Evolutionary conservation across 2,329 filamentous ascomycete species (phyloP).

Genomic region (Hortaea sp.): DNA sequence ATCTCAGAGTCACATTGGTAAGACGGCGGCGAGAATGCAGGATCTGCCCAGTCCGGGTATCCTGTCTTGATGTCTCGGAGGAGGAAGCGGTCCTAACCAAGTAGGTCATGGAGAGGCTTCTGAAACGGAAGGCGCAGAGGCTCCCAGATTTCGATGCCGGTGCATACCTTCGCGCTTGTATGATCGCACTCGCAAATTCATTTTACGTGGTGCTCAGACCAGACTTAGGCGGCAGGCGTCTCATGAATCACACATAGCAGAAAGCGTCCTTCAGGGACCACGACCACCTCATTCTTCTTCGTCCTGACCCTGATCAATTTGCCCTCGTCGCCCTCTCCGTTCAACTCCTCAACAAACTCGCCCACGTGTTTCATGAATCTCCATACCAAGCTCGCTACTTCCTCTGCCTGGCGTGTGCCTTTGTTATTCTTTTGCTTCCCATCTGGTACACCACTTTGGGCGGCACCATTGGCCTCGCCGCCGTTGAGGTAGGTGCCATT

Average conservation of each 20-base stretch:
- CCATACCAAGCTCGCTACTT: constrained; percentile 68
- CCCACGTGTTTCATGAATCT: constrained; percentile 61
- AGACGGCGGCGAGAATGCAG: no score
- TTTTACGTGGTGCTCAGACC: not conserved
- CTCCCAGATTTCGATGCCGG: no score
- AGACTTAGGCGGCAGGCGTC: constrained; percentile 54
- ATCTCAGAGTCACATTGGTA: constrained; percentile 61
- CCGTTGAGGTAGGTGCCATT: constrained; percentile 10
- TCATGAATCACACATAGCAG: constrained; percentile 72
- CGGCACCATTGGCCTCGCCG: not conserved
- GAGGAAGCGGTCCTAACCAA: no score
- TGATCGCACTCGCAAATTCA: not conserved
- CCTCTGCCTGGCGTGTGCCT: constrained; percentile 46
- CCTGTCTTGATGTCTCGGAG: no score
- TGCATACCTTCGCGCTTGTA: no score
- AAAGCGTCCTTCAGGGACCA: constrained; percentile 61
- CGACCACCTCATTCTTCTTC: constrained; percentile 77
- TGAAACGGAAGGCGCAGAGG: no score
- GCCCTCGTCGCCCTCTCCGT: constrained; percentile 68
- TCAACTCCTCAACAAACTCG: constrained; percentile 60
- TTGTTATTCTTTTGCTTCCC: constrained; percentile 24
- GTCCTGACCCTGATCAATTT: constrained; percentile 67
- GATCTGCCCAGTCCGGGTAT: no score
- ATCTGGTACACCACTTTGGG: constrained; percentile 7
- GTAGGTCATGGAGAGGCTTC: no score